Percentiles rank a stretch among this genome's conserved stretches.
Evolutionary conservation across 768 basidiomycete genomes (phyloP).

Genomic region (Lactarius sanguifluus): DNA sequence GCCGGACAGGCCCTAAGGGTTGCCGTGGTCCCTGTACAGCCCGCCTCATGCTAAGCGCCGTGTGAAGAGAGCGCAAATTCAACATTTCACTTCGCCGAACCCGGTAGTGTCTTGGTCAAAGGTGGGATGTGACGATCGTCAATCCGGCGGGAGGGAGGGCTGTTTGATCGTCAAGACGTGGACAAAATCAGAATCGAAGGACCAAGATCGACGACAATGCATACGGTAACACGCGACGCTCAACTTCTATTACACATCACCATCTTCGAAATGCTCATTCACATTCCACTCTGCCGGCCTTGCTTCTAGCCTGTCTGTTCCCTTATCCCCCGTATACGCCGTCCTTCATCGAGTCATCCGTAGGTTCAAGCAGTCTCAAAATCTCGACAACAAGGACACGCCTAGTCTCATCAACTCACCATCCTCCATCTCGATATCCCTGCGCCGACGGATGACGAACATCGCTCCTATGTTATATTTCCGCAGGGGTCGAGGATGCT

Average conservation of each 20-base stretch:
- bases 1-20: too few relatives aligned
- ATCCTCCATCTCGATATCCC: constrained; percentile 3
- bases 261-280: neutral
- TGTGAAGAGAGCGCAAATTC: neutral
- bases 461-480: constrained; percentile 5
- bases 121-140: neutral
- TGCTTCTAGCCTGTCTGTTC: neutral
- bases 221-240: too few relatives aligned
- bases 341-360: constrained; percentile 13
- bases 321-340: neutral
- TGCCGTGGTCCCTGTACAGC: too few relatives aligned
- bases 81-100: neutral
- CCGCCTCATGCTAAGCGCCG: too few relatives aligned
- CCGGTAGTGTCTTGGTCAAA: neutral
- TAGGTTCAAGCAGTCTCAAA: neutral
- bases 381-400: neutral
- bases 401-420: constrained; percentile 18
- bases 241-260: neutral
- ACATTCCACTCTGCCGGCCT: neutral
- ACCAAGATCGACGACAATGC: too few relatives aligned
- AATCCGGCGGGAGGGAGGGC: too few relatives aligned
- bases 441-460: constrained; percentile 6
- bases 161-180: too few relatives aligned
- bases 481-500: neutral
- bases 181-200: neutral